These are phyloP conservation scores for Polygonum aviculare DNA, from an alignment of 148 eudicot species.

Conservation along the genomic window DNA sequence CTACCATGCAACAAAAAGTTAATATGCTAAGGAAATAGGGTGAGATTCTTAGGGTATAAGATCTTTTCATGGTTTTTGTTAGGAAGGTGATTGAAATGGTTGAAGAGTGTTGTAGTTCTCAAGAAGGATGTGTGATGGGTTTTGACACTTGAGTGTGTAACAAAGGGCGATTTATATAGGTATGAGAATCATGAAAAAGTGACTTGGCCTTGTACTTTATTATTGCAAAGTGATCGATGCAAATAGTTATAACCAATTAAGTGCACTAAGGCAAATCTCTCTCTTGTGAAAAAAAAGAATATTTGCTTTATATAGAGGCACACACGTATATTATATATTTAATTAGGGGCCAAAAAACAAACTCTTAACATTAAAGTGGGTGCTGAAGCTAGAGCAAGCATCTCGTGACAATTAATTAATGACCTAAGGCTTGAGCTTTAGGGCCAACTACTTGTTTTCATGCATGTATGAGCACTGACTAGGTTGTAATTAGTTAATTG, in stretches of 20 bases:
- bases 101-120: neutral
- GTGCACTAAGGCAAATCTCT: conserved; percentile 7
- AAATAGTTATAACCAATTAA: neutral
- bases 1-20: conserved; percentile 17
- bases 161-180: conserved; percentile 2
- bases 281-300: neutral
- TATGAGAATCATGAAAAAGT: neutral
- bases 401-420: neutral
- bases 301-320: neutral
- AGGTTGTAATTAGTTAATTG: no score
- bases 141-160: neutral
- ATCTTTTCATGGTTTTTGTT: conserved; percentile 6
- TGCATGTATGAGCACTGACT: no score
- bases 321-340: neutral
- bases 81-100: neutral
- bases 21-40: neutral
- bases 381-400: neutral
- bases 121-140: neutral
- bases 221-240: neutral
- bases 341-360: neutral
- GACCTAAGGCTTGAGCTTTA: neutral
- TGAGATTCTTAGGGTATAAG: neutral
- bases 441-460: no score
- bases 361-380: neutral
- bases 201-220: neutral